Conservation (phyloP, 2,329 filamentous ascomycete genomes). For the Fusarium algeriense region DNA sequence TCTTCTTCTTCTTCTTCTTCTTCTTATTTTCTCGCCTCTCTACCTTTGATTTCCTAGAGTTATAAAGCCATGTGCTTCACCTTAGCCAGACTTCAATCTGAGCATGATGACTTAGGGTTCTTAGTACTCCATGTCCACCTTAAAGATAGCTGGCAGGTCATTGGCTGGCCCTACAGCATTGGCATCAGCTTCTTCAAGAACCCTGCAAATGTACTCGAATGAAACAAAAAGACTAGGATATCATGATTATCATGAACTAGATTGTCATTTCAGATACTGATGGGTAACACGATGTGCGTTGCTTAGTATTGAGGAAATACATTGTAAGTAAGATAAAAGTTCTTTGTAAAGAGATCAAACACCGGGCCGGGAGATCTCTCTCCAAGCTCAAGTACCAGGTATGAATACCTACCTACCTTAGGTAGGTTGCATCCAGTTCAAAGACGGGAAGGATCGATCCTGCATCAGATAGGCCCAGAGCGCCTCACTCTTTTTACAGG, state of each 20-base stretch:
- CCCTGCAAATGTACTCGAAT: slow-evolving; percentile 13
- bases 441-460: not conserved
- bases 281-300: too few relatives aligned
- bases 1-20: too few relatives aligned
- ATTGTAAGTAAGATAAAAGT: not conserved
- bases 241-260: slow-evolving; percentile 25
- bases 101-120: not conserved
- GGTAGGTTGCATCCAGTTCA: not conserved
- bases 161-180: slow-evolving; percentile 41
- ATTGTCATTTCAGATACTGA: not conserved
- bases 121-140: slow-evolving; percentile 19
- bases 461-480: not conserved
- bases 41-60: not conserved
- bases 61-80: not conserved
- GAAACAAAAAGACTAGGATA: not conserved
- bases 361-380: not conserved
- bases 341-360: not conserved
- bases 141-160: slow-evolving; percentile 3
- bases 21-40: not conserved
- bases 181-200: slow-evolving; percentile 22
- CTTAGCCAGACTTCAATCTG: not conserved
- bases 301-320: not conserved
- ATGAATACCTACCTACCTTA: not conserved
- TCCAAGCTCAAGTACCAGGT: not conserved
- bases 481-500: not conserved